Base-by-base conservation (phyloP, 2,329 filamentous ascomycete species). In the Dothideomycetes sp. region DNA sequence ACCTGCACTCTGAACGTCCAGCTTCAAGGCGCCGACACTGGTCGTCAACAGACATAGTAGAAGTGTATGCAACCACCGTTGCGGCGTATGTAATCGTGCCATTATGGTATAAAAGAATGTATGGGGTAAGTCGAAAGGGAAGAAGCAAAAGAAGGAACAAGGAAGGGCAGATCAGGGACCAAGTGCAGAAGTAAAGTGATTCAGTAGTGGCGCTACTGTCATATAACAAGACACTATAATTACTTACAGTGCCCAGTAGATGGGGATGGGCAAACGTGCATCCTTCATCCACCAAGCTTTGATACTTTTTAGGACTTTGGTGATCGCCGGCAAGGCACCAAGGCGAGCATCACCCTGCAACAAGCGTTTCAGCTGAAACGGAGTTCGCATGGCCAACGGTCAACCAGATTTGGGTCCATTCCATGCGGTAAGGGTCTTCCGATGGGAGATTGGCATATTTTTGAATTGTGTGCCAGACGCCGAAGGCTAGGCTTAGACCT, bases 391-490 rank as follows among this genome's bases (percentile, higher is more conserved):
- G 37, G 20, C 22, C 19, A 27, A 25, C 32, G 15, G 29, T n/a
- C n/a, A n/a, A n/a, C n/a, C n/a, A n/a, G n/a, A n/a, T n/a, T 20
- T 39, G 36, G 27, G n/a, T 29, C 28, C 16, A n/a, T n/a, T n/a
- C n/a, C n/a, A n/a, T n/a, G n/a, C 37, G 37, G 37, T 29, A 40
- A 8, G 36, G 13, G 27, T 30, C 19, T 39, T 13, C 36, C 36
- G 36, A 12, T n/a, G 27, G 11, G 20, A 25, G 25, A 39, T 47
- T 23, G 56, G 46, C 59, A 64, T 60, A 47, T 60, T 60, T 44
- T 59, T 56, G 6, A 64, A n/a, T n/a, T n/a, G n/a, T n/a, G n/a
- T n/a, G n/a, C n/a, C n/a, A n/a, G n/a, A n/a, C n/a, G n/a, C n/a
- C n/a, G n/a, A n/a, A n/a, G n/a, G n/a, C n/a, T n/a, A n/a, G n/a